phyloP scores from a whole-genome alignment of 352 stramenopile genomes.

The Globisporangium paroecandrum region DNA sequence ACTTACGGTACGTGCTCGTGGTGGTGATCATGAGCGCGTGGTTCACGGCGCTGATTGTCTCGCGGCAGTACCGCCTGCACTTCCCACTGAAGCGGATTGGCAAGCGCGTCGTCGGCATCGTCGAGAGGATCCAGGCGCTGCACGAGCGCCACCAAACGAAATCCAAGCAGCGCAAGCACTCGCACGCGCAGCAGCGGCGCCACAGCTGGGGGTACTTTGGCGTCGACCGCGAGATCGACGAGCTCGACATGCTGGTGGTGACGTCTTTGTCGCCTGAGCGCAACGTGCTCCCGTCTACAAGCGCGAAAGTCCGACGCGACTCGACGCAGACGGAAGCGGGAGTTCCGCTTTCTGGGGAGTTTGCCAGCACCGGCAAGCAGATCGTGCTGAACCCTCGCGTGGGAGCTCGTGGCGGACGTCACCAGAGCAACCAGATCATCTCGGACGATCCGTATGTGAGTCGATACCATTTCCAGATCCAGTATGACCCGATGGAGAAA shows the following conservation, averaged over 20 bases:
- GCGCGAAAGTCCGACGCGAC: constrained; percentile 1
- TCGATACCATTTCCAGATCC: constrained; percentile 76
- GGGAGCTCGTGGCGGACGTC: constrained; percentile 60
- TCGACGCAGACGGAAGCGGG: constrained; percentile 10
- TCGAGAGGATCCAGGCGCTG: constrained; percentile 23
- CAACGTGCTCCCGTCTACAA: constrained; percentile 20
- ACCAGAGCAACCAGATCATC: constrained; percentile 84
- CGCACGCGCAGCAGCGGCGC: constrained; percentile 18
- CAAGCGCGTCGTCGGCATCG: constrained; percentile 19
- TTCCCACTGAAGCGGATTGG: constrained; percentile 38
- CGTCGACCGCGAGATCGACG: constrained; percentile 53
- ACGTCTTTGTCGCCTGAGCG: constrained; percentile 61
- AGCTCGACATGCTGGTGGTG: constrained; percentile 68
- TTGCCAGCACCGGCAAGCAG: constrained; percentile 23
- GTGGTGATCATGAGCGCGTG: constrained; percentile 37
- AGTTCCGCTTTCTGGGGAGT: neutral
- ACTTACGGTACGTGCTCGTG: constrained; percentile 45
- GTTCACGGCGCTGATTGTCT: constrained; percentile 42
- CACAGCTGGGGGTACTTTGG: constrained; percentile 23
- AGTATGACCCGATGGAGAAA: constrained; percentile 79
- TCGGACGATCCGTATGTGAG: constrained; percentile 84
- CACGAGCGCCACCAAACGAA: constrained; percentile 8
- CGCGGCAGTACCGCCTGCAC: constrained; percentile 44
- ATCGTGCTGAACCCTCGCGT: constrained; percentile 67
- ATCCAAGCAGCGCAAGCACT: constrained; percentile 11